Conservation (phyloP, 2,329 filamentous ascomycete species). For the Diaporthe citriasiana region DNA sequence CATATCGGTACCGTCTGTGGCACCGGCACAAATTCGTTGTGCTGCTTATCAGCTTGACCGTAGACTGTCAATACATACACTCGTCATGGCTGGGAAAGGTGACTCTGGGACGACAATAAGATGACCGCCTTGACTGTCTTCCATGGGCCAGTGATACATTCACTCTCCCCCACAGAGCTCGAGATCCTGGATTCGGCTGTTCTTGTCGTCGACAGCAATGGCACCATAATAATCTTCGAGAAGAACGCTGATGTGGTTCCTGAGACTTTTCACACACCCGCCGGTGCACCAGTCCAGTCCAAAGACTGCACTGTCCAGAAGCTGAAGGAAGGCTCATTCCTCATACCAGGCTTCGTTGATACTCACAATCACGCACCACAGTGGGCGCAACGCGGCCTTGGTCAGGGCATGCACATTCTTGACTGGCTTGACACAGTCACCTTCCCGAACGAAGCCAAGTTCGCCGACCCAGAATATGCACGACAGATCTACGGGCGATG, state of each 20-base stretch:
- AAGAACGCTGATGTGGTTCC: conserved; percentile 42
- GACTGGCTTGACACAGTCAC: conserved; percentile 77
- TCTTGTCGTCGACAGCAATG: conserved; percentile 45
- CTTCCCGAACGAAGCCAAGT: conserved; percentile 74
- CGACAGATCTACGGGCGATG: conserved; percentile 63
- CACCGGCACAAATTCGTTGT: not conserved
- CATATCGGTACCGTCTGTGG: not conserved
- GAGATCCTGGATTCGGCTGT: conserved; percentile 39
- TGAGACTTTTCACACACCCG: conserved; percentile 34
- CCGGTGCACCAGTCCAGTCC: conserved; percentile 39
- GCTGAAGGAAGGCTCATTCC: conserved; percentile 61
- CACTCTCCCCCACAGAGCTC: conserved; percentile 27
- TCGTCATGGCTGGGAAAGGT: not conserved
- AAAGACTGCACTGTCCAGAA: conserved; percentile 45
- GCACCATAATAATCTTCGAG: conserved; percentile 48
- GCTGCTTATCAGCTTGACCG: conserved; percentile 1
- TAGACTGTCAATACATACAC: not conserved
- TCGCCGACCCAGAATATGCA: conserved; percentile 68
- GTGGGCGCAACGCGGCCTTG: conserved; percentile 63
- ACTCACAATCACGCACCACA: conserved; percentile 78
- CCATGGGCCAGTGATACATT: conserved; percentile 39
- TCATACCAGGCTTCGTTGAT: conserved; percentile 74
- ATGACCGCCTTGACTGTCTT: conserved; percentile 29
- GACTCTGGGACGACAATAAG: not conserved
- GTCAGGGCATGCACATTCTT: conserved; percentile 66